These are phyloP conservation scores for Dictyostelium firmibasis DNA, from an alignment of 78 protist species.

Conservation along the genomic window DNA sequence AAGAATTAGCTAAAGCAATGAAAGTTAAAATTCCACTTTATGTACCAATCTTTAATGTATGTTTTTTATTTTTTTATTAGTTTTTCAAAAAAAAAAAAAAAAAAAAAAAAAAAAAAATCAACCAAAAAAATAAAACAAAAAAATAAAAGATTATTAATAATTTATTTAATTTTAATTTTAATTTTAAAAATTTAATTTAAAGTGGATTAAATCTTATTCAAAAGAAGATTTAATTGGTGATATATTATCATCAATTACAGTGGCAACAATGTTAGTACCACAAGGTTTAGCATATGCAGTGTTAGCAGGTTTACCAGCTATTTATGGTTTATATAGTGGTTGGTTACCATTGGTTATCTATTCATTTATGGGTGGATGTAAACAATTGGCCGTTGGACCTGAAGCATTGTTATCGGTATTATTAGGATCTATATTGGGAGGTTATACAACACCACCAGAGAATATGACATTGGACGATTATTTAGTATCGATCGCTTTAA, in stretches of 20 bases:
- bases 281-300: slow-evolving; percentile 88
- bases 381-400: slow-evolving; percentile 81
- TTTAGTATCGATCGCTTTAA: not conserved
- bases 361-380: slow-evolving; percentile 87
- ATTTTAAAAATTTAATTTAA: too few relatives aligned
- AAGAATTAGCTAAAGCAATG: slow-evolving; percentile 41
- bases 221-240: slow-evolving; percentile 80
- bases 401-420: slow-evolving; percentile 77
- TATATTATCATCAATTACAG: slow-evolving; percentile 83
- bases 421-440: slow-evolving; percentile 28
- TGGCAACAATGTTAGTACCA: slow-evolving; percentile 85
- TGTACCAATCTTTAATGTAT: slow-evolving; percentile 55
- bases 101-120: not conserved
- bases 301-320: slow-evolving; percentile 84
- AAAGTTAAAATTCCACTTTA: slow-evolving; percentile 31
- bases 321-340: slow-evolving; percentile 87
- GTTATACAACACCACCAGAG: not conserved
- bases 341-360: slow-evolving; percentile 89
- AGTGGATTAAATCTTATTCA: slow-evolving; percentile 63
- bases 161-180: too few relatives aligned
- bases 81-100: not conserved
- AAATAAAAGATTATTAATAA: too few relatives aligned
- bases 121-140: not conserved
- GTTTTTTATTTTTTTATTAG: too few relatives aligned
- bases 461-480: not conserved